These are phyloP conservation scores for Cenchrus purpureus DNA, from an alignment of 176 grass and related monocot species.

Conservation along the genomic window DNA sequence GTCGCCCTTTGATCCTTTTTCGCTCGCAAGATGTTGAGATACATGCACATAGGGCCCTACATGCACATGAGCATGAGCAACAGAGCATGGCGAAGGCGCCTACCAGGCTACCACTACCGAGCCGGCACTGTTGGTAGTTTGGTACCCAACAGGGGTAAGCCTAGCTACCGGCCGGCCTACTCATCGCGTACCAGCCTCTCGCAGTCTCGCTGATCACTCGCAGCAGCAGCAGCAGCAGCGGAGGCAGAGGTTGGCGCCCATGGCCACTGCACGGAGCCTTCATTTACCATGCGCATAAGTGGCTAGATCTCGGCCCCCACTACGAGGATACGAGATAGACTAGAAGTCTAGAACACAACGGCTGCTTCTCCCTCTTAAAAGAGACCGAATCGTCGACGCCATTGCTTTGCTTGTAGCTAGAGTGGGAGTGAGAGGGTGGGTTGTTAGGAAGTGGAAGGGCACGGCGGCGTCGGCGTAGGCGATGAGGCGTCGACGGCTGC, in stretches of 20 bases:
- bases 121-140: background rate
- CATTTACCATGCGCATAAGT: constrained; percentile 42
- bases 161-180: constrained; percentile 8
- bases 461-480: background rate
- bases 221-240: background rate
- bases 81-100: background rate
- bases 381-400: background rate
- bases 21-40: background rate
- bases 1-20: background rate
- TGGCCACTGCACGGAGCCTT: background rate
- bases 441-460: background rate
- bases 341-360: background rate
- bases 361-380: background rate
- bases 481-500: constrained; percentile 50
- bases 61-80: background rate
- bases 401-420: background rate
- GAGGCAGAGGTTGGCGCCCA: background rate
- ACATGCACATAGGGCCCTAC: too few relatives aligned
- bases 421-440: background rate
- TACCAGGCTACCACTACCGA: background rate
- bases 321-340: background rate
- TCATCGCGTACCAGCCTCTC: constrained; percentile 1
- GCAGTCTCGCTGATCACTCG: constrained; percentile 2
- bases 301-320: constrained; percentile 35
- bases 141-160: background rate